Evolutionary conservation across 179 eudicot genomes (phyloP).

Genomic region (Actinidia arguta): DNA sequence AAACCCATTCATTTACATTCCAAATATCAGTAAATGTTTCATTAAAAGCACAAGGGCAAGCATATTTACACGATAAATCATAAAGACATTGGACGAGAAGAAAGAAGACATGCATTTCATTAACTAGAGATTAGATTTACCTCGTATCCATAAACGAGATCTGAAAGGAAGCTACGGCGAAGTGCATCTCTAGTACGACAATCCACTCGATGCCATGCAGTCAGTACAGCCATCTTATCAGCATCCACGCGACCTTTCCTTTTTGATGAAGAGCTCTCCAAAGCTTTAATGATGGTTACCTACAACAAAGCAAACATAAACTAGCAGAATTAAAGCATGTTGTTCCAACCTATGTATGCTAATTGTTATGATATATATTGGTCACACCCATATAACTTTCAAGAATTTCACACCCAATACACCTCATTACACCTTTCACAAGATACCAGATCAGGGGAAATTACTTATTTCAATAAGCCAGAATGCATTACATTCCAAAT

Average conservation of each 20-base stretch:
- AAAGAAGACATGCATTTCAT: conserved; percentile 1
- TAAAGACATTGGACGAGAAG: neutral
- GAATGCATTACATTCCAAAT: neutral
- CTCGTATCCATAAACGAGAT: conserved; percentile 78
- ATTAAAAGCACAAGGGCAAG: neutral
- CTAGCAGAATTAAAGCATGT: neutral
- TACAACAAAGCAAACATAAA: conserved; percentile 32
- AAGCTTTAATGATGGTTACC: conserved; percentile 66
- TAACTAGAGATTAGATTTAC: conserved; percentile 32
- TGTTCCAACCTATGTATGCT: neutral
- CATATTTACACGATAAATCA: conserved; percentile 7
- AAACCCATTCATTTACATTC: neutral
- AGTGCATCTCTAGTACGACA: conserved; percentile 93
- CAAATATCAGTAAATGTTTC: neutral
- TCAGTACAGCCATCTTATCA: conserved; percentile 78
- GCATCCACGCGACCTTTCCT: conserved; percentile 56
- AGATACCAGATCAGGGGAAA: no score
- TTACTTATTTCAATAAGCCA: neutral
- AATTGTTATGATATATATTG: neutral
- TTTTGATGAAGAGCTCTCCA: conserved; percentile 47
- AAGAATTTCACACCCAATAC: no score
- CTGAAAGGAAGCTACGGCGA: conserved; percentile 78
- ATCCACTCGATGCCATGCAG: conserved; percentile 94
- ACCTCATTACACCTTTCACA: no score
- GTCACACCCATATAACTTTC: no score